Conservation (phyloP, 208 protist genomes). For the Tritrichomonas foetus region DNA sequence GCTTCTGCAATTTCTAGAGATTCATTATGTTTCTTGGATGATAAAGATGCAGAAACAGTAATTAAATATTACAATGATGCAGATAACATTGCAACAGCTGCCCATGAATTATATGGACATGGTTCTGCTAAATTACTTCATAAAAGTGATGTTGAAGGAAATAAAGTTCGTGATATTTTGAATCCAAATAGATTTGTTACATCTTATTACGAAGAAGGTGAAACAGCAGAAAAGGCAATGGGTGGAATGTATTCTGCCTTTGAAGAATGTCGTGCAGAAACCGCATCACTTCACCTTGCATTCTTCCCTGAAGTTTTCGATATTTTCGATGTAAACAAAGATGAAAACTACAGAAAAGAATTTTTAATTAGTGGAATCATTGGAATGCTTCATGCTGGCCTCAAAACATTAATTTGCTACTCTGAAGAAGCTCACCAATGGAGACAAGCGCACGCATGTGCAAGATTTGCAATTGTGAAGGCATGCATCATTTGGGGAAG, state of each 20-base stretch:
- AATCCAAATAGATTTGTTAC: background rate
- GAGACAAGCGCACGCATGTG: conserved; percentile 49
- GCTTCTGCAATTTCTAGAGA: background rate
- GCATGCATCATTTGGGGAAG: background rate
- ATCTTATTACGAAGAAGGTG: conserved; percentile 46
- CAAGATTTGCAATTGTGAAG: conserved; percentile 39
- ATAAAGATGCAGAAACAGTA: background rate
- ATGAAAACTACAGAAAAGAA: background rate
- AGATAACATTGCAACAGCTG: conserved; percentile 47
- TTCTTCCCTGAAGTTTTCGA: conserved; percentile 34
- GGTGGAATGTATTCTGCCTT: conserved; percentile 42
- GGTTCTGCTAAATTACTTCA: conserved; percentile 44
- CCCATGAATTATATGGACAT: conserved; percentile 57
- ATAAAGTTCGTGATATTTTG: background rate
- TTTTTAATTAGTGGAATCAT: conserved; percentile 13
- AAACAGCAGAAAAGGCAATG: conserved; percentile 49
- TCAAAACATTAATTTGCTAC: conserved; percentile 43
- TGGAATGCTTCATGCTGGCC: conserved; percentile 43
- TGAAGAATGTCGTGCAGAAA: conserved; percentile 55
- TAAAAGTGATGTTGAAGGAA: conserved; percentile 17
- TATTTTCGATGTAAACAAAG: conserved; percentile 44
- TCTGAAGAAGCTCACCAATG: conserved; percentile 36
- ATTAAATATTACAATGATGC: background rate
- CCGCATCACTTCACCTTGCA: conserved; percentile 44
- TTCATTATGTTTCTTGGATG: background rate